Percentiles rank a stretch among this genome's conserved stretches.
These are phyloP conservation scores for Backusella liffmaniae DNA, from an alignment of 192 early-diverging fungal species.

Conservation along the genomic window DNA sequence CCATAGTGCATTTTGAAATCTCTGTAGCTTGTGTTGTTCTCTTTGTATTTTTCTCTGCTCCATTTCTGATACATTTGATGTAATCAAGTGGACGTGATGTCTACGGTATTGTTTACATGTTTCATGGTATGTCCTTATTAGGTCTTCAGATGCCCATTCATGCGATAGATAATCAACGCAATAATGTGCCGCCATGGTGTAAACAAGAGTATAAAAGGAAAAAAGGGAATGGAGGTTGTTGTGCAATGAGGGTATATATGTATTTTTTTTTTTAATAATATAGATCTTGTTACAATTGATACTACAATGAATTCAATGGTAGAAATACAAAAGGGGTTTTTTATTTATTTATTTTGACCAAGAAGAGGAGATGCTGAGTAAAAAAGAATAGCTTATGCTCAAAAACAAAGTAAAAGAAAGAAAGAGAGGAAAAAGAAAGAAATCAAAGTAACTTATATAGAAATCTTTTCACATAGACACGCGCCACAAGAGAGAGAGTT, in stretches of 20 bases:
- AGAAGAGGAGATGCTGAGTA: neutral
- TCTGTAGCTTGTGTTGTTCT: slow-evolving; percentile 24
- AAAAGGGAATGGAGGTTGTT: neutral
- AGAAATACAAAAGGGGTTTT: neutral
- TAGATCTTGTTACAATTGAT: neutral
- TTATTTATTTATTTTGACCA: neutral
- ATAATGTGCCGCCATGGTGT: slow-evolving; percentile 14
- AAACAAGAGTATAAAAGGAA: slow-evolving; percentile 6
- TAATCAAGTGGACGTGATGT: neutral
- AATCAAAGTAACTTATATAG: neutral
- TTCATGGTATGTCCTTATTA: slow-evolving; percentile 19
- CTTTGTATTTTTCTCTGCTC: neutral
- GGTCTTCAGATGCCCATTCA: slow-evolving; percentile 22
- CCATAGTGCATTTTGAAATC: slow-evolving; percentile 44
- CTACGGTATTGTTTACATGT: slow-evolving; percentile 16
- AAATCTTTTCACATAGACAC: neutral
- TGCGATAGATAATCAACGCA: slow-evolving; percentile 38
- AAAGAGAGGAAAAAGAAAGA: neutral
- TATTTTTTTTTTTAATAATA: neutral
- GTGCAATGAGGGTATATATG: neutral
- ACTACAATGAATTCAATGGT: neutral
- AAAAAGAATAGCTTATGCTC: neutral
- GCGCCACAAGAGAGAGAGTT: neutral
- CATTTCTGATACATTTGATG: neutral
- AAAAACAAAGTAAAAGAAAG: neutral